Base-by-base conservation (phyloP, 805 yeast species). In the Candida schatavii region DNA sequence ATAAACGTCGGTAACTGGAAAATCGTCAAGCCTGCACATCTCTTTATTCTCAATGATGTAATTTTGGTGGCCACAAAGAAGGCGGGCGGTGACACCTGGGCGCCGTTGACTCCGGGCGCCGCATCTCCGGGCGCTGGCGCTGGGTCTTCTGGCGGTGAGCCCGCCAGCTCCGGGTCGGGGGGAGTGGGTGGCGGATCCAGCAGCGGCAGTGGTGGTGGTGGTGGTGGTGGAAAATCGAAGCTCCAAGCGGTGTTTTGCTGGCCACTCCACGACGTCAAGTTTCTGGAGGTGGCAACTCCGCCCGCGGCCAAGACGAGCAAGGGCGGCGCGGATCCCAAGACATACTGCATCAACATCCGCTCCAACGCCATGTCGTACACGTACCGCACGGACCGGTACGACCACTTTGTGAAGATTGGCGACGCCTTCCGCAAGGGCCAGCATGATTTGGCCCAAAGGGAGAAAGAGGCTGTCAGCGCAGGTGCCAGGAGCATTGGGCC, bases 1-100 rank as follows among this genome's bases (percentile, higher is more conserved):
- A 66, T 90, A 45, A 89, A 88, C 54, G 79, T 85, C 2, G 89
- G 93, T 0, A 88, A 95, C 10, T 80, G 88, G 78, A 87, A 87
- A 57, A 83, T 89, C 0, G 70, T 83, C 26, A 81, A 85, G 49
- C 82, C 88, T 2, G 81, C 84, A 3, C 95, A 85, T 53, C 59
- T 90, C 35, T 85, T 86, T 52, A 61, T 90, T 6, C 68, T 90
- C 50, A 89, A 85, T 55, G 97, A 90, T 59, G 72, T 82, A 52
- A 58, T 89, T 1, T 62, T 90, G 43, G 70, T 90, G 29, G 96
- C 97, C 0, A 72, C 86, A 1, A 75, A 80, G 45, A 79, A 78
- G 46, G 34, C 49, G 5, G 29, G 32, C 55, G 70, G 40, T 49
- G 66, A 50, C 29, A 59, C 36, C 17, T n/a, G 10, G 17, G 32